Conservation (phyloP, 2,329 filamentous ascomycete genomes). For the Diaporthe capsici region DNA sequence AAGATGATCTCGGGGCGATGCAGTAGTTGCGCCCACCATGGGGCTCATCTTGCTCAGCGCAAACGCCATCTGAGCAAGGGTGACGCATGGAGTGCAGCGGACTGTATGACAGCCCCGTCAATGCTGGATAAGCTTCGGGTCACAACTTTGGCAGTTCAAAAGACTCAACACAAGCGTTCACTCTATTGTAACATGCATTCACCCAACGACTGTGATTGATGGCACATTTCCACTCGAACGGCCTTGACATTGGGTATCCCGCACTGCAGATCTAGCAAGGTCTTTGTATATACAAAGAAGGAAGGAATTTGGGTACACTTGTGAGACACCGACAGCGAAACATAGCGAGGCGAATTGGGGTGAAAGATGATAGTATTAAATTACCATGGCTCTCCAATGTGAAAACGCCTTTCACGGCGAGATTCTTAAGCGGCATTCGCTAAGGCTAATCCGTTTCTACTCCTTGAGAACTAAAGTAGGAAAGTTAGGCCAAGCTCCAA, state of each 20-base stretch:
- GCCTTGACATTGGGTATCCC: slow-evolving; percentile 6
- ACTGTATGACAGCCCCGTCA: background rate
- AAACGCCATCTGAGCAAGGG: background rate
- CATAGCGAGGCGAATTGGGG: slow-evolving; percentile 37
- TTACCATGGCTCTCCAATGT: background rate
- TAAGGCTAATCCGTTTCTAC: background rate
- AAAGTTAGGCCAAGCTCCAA: background rate
- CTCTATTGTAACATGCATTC: background rate
- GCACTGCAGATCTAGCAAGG: slow-evolving; percentile 33
- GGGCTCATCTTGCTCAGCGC: background rate
- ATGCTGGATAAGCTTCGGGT: background rate
- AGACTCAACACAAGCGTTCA: slow-evolving; percentile 4
- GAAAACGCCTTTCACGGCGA: background rate
- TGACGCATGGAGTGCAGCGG: background rate
- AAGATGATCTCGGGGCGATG: slow-evolving; percentile 44
- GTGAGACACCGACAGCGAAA: slow-evolving; percentile 23
- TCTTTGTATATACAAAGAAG: slow-evolving; percentile 37
- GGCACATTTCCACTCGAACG: slow-evolving; percentile 7
- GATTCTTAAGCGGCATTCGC: too few species aligned
- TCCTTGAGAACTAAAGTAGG: slow-evolving; percentile 9
- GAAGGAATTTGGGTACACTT: slow-evolving; percentile 27
- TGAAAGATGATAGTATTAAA: slow-evolving; percentile 11
- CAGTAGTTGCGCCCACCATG: slow-evolving; percentile 38
- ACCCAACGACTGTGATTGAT: slow-evolving; percentile 1
- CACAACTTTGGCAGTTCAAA: background rate